phyloP scores from a whole-genome alignment of 106 monocot species.

The Acanthochlamys bracteata region DNA sequence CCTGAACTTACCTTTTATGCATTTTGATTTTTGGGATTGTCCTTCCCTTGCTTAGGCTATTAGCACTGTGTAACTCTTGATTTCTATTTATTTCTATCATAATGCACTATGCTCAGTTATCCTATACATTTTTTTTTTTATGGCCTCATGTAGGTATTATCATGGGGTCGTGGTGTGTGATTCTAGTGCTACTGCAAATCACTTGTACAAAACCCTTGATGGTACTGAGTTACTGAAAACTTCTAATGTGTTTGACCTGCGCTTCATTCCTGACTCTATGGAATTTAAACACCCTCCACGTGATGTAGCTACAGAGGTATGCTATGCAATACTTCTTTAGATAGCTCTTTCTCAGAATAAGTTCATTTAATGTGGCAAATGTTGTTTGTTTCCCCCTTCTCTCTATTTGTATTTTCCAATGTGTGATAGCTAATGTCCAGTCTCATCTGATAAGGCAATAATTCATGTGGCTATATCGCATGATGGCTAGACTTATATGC shows the following conservation, averaged over 20 bases:
- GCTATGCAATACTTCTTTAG: not conserved
- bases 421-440: too few species aligned
- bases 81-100: too few species aligned
- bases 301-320: conserved; percentile 76
- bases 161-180: conserved; percentile 89
- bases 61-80: too few species aligned
- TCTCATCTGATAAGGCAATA: too few species aligned
- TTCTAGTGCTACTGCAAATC: conserved; percentile 75
- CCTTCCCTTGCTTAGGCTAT: too few species aligned
- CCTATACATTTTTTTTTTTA: not conserved
- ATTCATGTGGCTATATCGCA: too few species aligned
- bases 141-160: conserved; percentile 56
- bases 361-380: not conserved
- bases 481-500: too few species aligned
- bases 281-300: conserved; percentile 65
- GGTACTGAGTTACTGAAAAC: conserved; percentile 71
- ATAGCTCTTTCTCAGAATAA: not conserved
- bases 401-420: too few species aligned
- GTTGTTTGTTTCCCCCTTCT: too few species aligned
- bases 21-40: too few species aligned
- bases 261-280: conserved; percentile 87
- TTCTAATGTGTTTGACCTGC: conserved; percentile 82
- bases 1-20: too few species aligned
- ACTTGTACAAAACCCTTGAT: conserved; percentile 75
- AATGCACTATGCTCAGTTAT: too few species aligned